Evolutionary conservation across 768 basidiomycete species (phyloP), one percentile per base, ranked within the genome.

Genomic region (Naematelia aurantialba): DNA sequence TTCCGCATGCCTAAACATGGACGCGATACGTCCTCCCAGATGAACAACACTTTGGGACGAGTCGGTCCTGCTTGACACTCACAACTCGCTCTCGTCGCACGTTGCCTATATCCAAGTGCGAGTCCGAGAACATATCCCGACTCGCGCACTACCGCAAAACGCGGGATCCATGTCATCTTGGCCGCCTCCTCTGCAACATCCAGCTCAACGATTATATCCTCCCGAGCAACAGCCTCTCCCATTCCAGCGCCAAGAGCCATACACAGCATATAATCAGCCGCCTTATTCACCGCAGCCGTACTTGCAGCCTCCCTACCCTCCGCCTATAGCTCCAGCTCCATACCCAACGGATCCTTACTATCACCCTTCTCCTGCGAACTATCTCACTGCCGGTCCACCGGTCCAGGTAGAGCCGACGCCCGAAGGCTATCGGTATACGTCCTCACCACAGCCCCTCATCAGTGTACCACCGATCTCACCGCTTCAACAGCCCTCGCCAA

Each of bases 291-390:
- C 34, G 8, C 34, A 8, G 17, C 34, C 34, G 17, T 39, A 39
- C 17, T 39, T 17, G 34, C 17, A 8, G 34, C 8, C 17, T 8
- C 34, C 3, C 26, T 26, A 52, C 21, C 27, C 27, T 8, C 34
- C 8, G 34, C 34, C 34, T n/a, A n/a, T n/a, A 39, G 34, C 34
- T 8, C 17, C 34, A 39, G 34, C 8, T 8, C 8, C 34, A 17
- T 39, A 52, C 50, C 50, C 50, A 8, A 52, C 50, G 12, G 50
- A 29, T 25, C 50, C 24, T 14, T 27, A 24, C 50, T 52, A 52
- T 27, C 12, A 52, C 50, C 13, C 46, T 39, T 17, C 26, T 52
- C 27, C 24, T 14, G 10, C 50, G 26, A 22, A 25, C 17, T 39
- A 39, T 17, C 17, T 39, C 17, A 39, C n/a, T n/a, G n/a, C n/a